These are phyloP conservation scores for Coniosporium apollinis DNA, from an alignment of 495 filamentous ascomycete genomes.

Conservation along the genomic window DNA sequence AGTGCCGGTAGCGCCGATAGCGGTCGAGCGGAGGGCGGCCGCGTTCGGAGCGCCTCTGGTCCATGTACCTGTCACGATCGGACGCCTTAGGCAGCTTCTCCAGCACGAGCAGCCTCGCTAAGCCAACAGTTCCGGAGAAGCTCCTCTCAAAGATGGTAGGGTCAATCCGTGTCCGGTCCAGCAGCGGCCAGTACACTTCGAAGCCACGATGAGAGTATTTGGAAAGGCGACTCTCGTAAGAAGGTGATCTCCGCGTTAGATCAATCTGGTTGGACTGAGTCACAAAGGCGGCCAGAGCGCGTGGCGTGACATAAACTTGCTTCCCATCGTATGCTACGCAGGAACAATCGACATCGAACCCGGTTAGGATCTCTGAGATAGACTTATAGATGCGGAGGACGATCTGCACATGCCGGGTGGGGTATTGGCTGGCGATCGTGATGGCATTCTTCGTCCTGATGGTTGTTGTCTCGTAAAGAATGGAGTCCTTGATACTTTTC, in stretches of 20 bases:
- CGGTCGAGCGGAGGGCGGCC: constrained; percentile 36
- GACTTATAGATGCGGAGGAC: constrained; percentile 72
- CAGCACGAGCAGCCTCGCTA: constrained; percentile 65
- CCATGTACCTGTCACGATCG: constrained; percentile 49
- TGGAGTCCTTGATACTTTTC: constrained; percentile 44
- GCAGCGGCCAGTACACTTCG: constrained; percentile 57
- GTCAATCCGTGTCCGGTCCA: constrained; percentile 57
- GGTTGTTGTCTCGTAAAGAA: constrained; percentile 59
- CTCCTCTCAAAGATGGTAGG: constrained; percentile 73
- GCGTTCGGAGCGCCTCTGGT: constrained; percentile 48
- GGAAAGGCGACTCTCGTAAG: constrained; percentile 73
- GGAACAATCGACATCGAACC: constrained; percentile 73
- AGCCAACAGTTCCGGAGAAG: constrained; percentile 52
- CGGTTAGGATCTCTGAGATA: constrained; percentile 62
- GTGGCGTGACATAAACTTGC: constrained; percentile 55
- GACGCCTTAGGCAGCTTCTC: constrained; percentile 51
- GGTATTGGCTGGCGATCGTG: constrained; percentile 69
- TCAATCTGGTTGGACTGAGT: constrained; percentile 70
- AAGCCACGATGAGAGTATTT: constrained; percentile 76
- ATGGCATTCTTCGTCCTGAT: constrained; percentile 70
- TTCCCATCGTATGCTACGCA: constrained; percentile 63
- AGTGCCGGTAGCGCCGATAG: constrained; percentile 10
- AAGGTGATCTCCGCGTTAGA: constrained; percentile 59
- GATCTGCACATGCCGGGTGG: constrained; percentile 65
- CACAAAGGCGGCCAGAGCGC: constrained; percentile 55